A percentile compares a stretch with the other conserved stretches of the same genome.
Conservation (phyloP, 768 basidiomycete genomes). For the Crassisporium funariophilum region DNA sequence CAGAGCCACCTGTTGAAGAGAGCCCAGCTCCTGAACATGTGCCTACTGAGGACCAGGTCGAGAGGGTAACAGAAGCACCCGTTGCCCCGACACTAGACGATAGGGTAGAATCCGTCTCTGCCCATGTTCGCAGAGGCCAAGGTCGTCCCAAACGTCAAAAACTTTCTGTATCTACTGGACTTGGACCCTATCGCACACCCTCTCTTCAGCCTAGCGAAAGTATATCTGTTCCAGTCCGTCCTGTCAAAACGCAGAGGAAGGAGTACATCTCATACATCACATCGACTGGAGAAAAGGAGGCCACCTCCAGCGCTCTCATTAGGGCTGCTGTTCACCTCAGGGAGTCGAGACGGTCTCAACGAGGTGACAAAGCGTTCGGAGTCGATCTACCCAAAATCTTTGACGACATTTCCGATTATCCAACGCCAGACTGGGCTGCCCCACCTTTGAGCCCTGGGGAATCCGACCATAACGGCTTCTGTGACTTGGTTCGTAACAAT, state of each 20-base stretch:
- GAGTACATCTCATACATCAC: neutral
- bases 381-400: neutral
- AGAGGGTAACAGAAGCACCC: no score
- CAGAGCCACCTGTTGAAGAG: conserved; percentile 13
- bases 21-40: neutral
- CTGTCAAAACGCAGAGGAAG: conserved; percentile 16
- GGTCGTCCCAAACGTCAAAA: no score
- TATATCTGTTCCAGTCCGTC: conserved; percentile 8
- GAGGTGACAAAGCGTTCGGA: neutral
- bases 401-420: neutral
- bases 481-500: neutral
- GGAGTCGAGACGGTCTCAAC: neutral
- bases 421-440: neutral
- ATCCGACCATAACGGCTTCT: neutral
- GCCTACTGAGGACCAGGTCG: neutral
- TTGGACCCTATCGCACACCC: neutral
- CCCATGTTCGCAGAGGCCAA: no score
- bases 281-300: neutral
- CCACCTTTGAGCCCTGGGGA: neutral
- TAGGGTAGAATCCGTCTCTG: no score
- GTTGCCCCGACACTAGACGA: no score
- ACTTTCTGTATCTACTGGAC: neutral
- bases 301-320: neutral
- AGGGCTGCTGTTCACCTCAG: neutral
- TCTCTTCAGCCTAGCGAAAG: neutral